Evolutionary conservation across 179 eudicot species (phyloP), one percentile per base, ranked within the genome.

Genomic region (Heliamphora pulchella): DNA sequence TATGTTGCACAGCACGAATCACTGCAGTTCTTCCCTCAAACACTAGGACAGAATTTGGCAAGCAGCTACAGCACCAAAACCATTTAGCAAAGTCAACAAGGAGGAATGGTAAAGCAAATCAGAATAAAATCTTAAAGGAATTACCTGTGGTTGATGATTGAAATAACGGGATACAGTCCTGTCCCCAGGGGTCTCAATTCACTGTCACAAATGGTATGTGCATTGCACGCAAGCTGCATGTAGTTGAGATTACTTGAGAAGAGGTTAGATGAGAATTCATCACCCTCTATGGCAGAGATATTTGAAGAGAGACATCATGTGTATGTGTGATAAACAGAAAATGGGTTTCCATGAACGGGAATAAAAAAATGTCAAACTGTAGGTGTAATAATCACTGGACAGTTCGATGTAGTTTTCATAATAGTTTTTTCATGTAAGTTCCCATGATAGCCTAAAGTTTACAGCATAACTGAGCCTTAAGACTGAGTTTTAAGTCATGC

Each of bases 111-210:
- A 62, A 6, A 68, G 46, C 43, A 81, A 82, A 9, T 43, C 51
- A 46, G 5, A 54, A 50, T 22, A 18, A 13, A 5, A 46, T 59
- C 47, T 46, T 20, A 43, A 77, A 58, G 46, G 6, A 55, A 64
- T 82, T 59, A 91, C 98, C 98, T 95, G 88, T 95, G 98, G 83
- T 95, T 95, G 71, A 95, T 91, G 75, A 91, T 82, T 78, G 97
- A 83, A 82, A 91, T 78, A 48, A 91, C 88, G 75, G 94, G 91
- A 86, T 91, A 95, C 41, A 95, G 81, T 80, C 97, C 97, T n/a
- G 95, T 95, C 77, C 97, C 98, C 55, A 89, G 84, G 18, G 97
- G 95, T 79, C 92, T 90, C 72, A 95, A 81, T 86, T 95, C 98
- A 79, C 89, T 71, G 84, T 95, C 98, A 87, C 91, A 93, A 48